Evolutionary conservation across 345 rosid genomes (phyloP), one percentile per base, ranked within the genome.

Genomic region (Tarenaya hassleriana): DNA sequence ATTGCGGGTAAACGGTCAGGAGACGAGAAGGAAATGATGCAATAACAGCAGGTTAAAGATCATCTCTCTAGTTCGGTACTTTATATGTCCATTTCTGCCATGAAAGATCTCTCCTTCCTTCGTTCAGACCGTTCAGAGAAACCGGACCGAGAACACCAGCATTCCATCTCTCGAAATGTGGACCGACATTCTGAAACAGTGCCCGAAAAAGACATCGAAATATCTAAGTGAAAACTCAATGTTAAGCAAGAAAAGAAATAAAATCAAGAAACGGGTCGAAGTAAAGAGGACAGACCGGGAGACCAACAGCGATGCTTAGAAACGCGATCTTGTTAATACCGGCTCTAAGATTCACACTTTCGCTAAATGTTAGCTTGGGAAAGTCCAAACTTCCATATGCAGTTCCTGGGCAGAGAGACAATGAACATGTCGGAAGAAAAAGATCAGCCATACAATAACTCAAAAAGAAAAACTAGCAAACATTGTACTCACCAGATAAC

Each of bases 41-140:
- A 33, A 20, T 18, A 34, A 8, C 6, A 3, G 0, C n/a, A n/a
- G n/a, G n/a, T n/a, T n/a, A n/a, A n/a, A 6, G 43, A 14, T 43
- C 34, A 17, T 10, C 17, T 56, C n/a, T 51, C 19, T 52, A 7
- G 38, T 27, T 20, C 0, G 19, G 37, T 34, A 92, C 98, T 94
- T 88, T 86, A 69, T 94, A 94, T 37, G 91, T 64, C 99, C 99
- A 94, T 60, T 88, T 88, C 76, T 88, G 95, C 97, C 97, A 83
- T 16, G 99, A 77, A 50, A 94, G 62, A 69, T 94, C 99, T 61
- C 83, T 78, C 45, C 80, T 59, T 35, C 99, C 99, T 35, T 74
- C 92, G 43, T 73, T 67, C 35, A 88, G 82, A 66, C 95, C 99
- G 14, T 67, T 76, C 57, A 94, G 37, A 29, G 77, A 65, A 46